Percentiles rank a stretch among this genome's conserved stretches.
phyloP scores from a whole-genome alignment of 139 green algal species.

The Haematococcus lacustris region DNA sequence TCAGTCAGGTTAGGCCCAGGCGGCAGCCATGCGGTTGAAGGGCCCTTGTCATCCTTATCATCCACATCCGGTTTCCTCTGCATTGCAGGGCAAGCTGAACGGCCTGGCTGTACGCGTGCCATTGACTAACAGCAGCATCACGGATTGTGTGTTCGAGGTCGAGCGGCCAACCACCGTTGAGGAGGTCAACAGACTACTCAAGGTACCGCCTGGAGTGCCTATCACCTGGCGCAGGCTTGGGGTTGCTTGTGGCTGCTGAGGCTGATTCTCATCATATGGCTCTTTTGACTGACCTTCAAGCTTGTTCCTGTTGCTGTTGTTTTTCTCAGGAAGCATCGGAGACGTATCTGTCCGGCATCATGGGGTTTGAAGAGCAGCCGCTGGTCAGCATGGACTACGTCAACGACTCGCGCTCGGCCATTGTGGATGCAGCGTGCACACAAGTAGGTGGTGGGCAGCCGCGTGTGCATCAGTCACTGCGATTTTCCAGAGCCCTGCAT shows the following conservation, averaged over 20 bases:
- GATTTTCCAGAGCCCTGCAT: no score
- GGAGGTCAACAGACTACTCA: constrained; percentile 74
- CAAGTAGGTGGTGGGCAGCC: constrained; percentile 22
- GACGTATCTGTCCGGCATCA: constrained; percentile 61
- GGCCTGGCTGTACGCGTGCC: constrained; percentile 79
- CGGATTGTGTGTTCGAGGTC: constrained; percentile 53
- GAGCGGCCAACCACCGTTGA: constrained; percentile 48
- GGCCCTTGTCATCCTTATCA: no score
- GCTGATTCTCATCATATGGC: neutral
- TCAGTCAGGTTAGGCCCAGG: no score
- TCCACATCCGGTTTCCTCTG: neutral
- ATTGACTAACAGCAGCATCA: constrained; percentile 78
- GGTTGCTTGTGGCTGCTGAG: no score
- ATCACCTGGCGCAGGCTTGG: no score
- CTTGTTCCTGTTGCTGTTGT: no score
- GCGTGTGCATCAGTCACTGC: neutral
- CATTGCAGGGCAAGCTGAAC: constrained; percentile 75
- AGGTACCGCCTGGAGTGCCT: no score
- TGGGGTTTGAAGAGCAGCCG: constrained; percentile 67
- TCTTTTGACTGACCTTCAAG: neutral
- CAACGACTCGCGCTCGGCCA: constrained; percentile 63
- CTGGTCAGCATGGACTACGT: constrained; percentile 77
- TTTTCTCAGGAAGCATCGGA: constrained; percentile 58
- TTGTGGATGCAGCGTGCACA: constrained; percentile 75
- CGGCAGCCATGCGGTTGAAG: no score